Evolutionary conservation across 495 filamentous ascomycete genomes (phyloP), one percentile per base, ranked within the genome.

Genomic region (Ramalina intermedia): DNA sequence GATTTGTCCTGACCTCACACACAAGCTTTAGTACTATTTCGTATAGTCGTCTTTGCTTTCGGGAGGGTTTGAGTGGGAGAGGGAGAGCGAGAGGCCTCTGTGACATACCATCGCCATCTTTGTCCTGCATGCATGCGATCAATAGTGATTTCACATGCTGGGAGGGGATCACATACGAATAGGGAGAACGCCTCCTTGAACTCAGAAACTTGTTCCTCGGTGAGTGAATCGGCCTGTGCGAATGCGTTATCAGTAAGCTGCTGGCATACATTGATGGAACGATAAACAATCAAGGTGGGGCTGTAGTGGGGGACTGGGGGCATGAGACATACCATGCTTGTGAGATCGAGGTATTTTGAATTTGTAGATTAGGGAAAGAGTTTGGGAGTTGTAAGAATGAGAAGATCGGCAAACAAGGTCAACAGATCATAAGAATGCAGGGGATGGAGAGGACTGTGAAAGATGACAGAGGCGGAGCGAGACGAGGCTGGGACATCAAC

Each of bases 131-230:
- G 46, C 17, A 35, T 24, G 11, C 45, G 3, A 42, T 37, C 38
- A 57, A 16, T 47, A 44, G 37, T 13, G 27, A 35, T 45, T 14
- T 26, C 18, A 13, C 13, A 44, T 42, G 13, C 23, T 20, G 45
- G 27, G 37, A 36, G 23, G 42, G 42, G 37, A 29, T 40, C 17
- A 88, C 91, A 84, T 78, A 98, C 91, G 69, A 98, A 98, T 36
- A 98, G 83, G 66, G 91, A 98, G 75, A 98, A 98, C 41, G 91
- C 91, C 74, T 98, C 93, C 82, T 96, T 98, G 72, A 96, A 98
- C 74, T 98, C 91, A 65, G 90, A 95, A 60, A 98, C 90, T 78
- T 98, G 91, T 70, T 98, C 91, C 75, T 96, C 91, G 59, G 91
- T 96, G 56, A 98, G 79, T 63, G 86, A 83, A 65, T 93, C 86